These are phyloP conservation scores for Pyricularia pennisetigena DNA, from an alignment of 2,329 filamentous ascomycete species.

Conservation along the genomic window DNA sequence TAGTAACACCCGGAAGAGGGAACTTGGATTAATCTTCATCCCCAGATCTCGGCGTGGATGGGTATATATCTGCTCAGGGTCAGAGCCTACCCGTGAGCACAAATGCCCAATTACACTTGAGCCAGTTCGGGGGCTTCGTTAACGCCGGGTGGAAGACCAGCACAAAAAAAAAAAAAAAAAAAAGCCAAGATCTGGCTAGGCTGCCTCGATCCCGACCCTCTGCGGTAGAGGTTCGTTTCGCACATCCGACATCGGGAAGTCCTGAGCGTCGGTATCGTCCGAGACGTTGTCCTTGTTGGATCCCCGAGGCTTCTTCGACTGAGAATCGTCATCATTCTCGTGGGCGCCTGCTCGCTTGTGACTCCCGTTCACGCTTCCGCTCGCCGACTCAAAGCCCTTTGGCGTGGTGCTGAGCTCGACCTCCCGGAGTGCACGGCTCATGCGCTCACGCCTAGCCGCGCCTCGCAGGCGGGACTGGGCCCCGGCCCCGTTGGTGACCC, in stretches of 20 bases:
- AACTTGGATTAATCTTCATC: background rate
- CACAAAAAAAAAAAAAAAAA: background rate
- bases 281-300: background rate
- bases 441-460: conserved; percentile 45
- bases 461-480: conserved; percentile 46
- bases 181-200: background rate
- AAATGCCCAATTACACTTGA: background rate
- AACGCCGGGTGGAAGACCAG: background rate
- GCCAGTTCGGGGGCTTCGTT: background rate
- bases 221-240: background rate
- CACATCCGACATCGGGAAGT: background rate
- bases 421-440: conserved; percentile 44
- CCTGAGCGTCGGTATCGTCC: background rate
- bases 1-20: background rate
- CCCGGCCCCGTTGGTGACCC: conserved; percentile 68
- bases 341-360: background rate
- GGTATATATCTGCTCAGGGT: background rate
- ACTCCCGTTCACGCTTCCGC: background rate
- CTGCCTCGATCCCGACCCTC: background rate
- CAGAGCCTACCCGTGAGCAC: background rate
- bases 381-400: background rate
- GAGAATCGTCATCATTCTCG: background rate
- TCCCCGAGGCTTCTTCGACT: background rate
- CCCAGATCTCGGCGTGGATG: background rate
- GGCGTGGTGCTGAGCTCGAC: conserved; percentile 21